Evolutionary conservation across 1,284 basidiomycete genomes (phyloP).

Genomic region (Mycosarcoma mackinlayi): DNA sequence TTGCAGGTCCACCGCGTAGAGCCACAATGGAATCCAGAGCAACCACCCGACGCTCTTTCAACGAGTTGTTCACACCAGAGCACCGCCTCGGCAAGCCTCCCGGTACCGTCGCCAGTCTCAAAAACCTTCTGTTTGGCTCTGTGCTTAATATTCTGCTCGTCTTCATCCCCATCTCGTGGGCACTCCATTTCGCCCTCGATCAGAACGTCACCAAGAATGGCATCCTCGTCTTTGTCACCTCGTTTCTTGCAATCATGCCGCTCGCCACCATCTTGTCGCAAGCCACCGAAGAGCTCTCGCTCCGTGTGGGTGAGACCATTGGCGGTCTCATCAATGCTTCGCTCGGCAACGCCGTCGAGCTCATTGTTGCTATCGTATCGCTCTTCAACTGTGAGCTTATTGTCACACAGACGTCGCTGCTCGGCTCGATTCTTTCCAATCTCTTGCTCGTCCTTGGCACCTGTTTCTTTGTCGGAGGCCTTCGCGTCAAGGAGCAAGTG

Average conservation of each 20-base stretch:
- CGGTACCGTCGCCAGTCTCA: conserved; percentile 29
- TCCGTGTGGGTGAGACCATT: conserved; percentile 62
- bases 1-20: conserved; percentile 47
- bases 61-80: conserved; percentile 53
- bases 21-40: conserved; percentile 43
- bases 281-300: conserved; percentile 61
- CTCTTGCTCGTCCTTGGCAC: conserved; percentile 59
- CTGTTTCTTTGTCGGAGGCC: conserved; percentile 61
- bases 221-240: conserved; percentile 53
- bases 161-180: conserved; percentile 60
- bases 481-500: conserved; percentile 56
- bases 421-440: conserved; percentile 61
- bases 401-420: conserved; percentile 59
- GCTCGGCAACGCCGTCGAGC: conserved; percentile 61
- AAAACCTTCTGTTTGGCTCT: conserved; percentile 49
- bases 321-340: conserved; percentile 63
- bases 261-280: conserved; percentile 57
- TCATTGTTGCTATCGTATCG: conserved; percentile 64
- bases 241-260: conserved; percentile 63
- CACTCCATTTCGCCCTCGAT: conserved; percentile 55
- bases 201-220: conserved; percentile 33
- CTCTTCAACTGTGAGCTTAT: conserved; percentile 61
- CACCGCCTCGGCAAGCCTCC: conserved; percentile 47
- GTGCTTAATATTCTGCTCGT: conserved; percentile 54
- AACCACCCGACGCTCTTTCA: conserved; percentile 50